These are phyloP conservation scores for Hippophae gyantsensis DNA, from an alignment of 306 rosid species.

Conservation along the genomic window DNA sequence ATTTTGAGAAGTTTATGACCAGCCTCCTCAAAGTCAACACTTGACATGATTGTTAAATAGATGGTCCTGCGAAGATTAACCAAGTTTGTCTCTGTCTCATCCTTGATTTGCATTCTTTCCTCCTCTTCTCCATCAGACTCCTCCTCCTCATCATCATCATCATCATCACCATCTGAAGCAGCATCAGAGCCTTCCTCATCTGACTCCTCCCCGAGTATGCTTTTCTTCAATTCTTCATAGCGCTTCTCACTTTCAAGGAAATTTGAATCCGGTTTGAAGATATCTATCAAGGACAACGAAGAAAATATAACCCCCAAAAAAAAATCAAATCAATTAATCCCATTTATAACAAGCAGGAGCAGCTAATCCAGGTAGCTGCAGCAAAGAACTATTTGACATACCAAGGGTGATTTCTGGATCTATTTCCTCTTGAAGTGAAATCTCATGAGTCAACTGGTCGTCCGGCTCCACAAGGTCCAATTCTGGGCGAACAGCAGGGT, in stretches of 20 bases:
- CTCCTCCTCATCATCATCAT: constrained; percentile 23
- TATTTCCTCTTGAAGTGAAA: constrained; percentile 29
- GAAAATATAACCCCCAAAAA: too few relatives aligned
- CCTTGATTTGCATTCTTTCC: constrained; percentile 61
- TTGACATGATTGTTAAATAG: constrained; percentile 87
- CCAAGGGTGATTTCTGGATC: constrained; percentile 35
- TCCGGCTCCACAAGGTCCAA: constrained; percentile 33
- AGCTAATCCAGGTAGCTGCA: too few relatives aligned
- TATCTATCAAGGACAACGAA: too few relatives aligned
- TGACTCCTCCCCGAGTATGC: constrained; percentile 63
- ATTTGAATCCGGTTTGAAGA: too few relatives aligned
- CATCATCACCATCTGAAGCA: constrained; percentile 34
- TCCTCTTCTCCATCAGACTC: constrained; percentile 63
- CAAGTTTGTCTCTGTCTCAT: constrained; percentile 90
- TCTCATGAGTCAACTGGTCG: constrained; percentile 30
- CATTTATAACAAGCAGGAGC: too few relatives aligned
- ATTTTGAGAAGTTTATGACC: constrained; percentile 93
- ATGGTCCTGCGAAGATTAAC: constrained; percentile 85
- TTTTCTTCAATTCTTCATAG: constrained; percentile 35
- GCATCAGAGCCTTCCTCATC: constrained; percentile 61
- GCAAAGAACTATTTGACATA: too few relatives aligned
- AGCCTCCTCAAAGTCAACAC: constrained; percentile 97
- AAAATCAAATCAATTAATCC: too few relatives aligned
- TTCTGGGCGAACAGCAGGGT: constrained; percentile 36
- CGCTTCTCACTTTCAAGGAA: too few relatives aligned